Percentiles rank a stretch among this genome's conserved stretches.
Conservation (phyloP, 2,329 filamentous ascomycete species). For the Neonectria neomacrospora region DNA sequence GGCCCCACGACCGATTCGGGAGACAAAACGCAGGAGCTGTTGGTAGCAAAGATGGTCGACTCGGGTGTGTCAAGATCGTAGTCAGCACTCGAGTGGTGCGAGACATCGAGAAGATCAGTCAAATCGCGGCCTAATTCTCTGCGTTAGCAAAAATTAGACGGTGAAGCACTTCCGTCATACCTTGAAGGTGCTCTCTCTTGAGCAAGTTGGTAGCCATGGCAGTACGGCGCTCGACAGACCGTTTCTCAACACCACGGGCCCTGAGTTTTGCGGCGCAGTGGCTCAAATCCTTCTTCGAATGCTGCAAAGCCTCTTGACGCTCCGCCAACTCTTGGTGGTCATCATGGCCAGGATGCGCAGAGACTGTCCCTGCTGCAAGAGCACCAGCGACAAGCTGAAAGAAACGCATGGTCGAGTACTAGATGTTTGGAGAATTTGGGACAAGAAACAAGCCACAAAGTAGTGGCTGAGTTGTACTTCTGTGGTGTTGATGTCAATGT, state of each 20-base stretch:
- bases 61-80: slow-evolving; percentile 14
- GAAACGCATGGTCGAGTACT: slow-evolving; percentile 9
- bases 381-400: neutral
- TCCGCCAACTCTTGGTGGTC: slow-evolving; percentile 9
- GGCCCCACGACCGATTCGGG: slow-evolving; percentile 14
- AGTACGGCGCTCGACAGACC: slow-evolving; percentile 10
- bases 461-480: neutral
- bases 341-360: slow-evolving; percentile 17
- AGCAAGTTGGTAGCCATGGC: slow-evolving; percentile 14
- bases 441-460: neutral
- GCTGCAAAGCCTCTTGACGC: neutral
- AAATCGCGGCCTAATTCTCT: slow-evolving; percentile 3
- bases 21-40: slow-evolving; percentile 19
- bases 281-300: slow-evolving; percentile 15
- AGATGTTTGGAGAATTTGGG: neutral
- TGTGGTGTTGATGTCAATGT: neutral
- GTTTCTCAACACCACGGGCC: slow-evolving; percentile 12
- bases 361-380: slow-evolving; percentile 6
- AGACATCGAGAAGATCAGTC: slow-evolving; percentile 8
- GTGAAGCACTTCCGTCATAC: neutral
- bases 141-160: neutral
- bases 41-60: slow-evolving; percentile 16
- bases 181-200: slow-evolving; percentile 12
- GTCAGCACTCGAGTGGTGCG: slow-evolving; percentile 5
- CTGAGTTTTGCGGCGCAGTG: slow-evolving; percentile 17